Base-by-base conservation (phyloP, 306 rosid genomes). In the Canavalia ensiformis region DNA sequence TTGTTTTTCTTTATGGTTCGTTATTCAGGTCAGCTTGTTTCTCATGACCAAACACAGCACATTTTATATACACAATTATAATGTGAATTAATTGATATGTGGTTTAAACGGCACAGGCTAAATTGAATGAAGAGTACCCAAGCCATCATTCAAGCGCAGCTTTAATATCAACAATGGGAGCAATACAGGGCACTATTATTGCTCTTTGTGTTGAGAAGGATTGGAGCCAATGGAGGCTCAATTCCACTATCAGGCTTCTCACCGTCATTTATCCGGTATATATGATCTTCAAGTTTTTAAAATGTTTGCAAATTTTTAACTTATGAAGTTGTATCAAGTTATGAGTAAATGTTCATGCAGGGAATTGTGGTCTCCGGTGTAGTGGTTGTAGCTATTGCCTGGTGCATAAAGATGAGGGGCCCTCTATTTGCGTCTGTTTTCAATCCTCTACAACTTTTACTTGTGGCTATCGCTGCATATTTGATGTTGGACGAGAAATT, bases 281-380 rank as follows among this genome's bases (percentile, higher is more conserved):
- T 18, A 18, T 18, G 25, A 18, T 18, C 25, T 18, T 18, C 25
- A 18, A 18, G 25, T 18, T 18, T 18, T 18, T 18, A 18, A 18
- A 18, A 18, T 18, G 25, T 18, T 18, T 18, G 0, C 25, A 18
- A 18, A 18, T 18, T 18, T 18, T 18, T 18, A 18, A 18, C 25
- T 18, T 18, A 18, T 18, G 25, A 18, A 18, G 25, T 18, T 74
- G 25, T 18, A 18, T 18, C 25, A 18, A 18, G 68, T 57, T 18
- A 18, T 18, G 41, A 37, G 2, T 55, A 5, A 41, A 47, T 77
- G 42, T 51, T 41, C 1, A 74, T 51, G 73, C 67, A 86, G 88
- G 88, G 88, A 73, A 82, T 86, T 59, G 82, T 74, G 39, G 8
- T 68, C 3, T 49, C 86, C 51, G 88, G 88, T 67, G 4, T 67